These are phyloP conservation scores for Fusarium mangiferae DNA, from an alignment of 2,329 filamentous ascomycete genomes.

Conservation along the genomic window DNA sequence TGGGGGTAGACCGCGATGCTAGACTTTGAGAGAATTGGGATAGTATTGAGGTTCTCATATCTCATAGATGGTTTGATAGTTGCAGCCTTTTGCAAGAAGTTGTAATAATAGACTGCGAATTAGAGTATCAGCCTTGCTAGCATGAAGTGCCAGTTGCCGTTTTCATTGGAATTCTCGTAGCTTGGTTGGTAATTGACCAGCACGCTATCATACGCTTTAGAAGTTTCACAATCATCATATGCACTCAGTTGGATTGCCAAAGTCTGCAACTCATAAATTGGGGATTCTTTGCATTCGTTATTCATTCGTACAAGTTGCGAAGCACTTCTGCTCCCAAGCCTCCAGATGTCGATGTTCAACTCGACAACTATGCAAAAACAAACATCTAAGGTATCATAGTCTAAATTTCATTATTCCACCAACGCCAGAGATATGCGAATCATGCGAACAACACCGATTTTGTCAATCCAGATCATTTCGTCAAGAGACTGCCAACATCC, in stretches of 20 bases:
- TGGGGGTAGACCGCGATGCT: not conserved
- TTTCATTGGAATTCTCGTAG: too few species aligned
- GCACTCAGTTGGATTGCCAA: accelerated
- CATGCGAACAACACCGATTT: conserved; percentile 13
- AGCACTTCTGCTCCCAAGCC: conserved; percentile 5
- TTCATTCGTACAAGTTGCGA: conserved; percentile 35
- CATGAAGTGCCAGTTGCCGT: accelerated
- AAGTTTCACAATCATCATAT: not conserved
- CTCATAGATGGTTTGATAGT: not conserved
- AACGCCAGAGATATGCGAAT: conserved; percentile 40
- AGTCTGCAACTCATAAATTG: not conserved
- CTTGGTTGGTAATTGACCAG: not conserved
- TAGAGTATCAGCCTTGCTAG: not conserved
- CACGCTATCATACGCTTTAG: accelerated
- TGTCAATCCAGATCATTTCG: conserved; percentile 20
- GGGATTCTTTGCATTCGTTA: conserved; percentile 31
- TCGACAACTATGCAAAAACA: conserved; percentile 40
- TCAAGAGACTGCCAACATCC: conserved; percentile 49
- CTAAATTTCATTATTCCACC: conserved; percentile 40
- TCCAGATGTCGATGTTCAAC: conserved; percentile 20
- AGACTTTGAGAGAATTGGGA: not conserved
- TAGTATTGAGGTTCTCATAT: not conserved
- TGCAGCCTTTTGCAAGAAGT: not conserved
- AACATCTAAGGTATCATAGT: conserved; percentile 46
- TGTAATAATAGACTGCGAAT: not conserved